Evolutionary conservation across 2,329 filamentous ascomycete species (phyloP), one percentile per base, ranked within the genome.

Genomic region (Arachnomyces sp.): DNA sequence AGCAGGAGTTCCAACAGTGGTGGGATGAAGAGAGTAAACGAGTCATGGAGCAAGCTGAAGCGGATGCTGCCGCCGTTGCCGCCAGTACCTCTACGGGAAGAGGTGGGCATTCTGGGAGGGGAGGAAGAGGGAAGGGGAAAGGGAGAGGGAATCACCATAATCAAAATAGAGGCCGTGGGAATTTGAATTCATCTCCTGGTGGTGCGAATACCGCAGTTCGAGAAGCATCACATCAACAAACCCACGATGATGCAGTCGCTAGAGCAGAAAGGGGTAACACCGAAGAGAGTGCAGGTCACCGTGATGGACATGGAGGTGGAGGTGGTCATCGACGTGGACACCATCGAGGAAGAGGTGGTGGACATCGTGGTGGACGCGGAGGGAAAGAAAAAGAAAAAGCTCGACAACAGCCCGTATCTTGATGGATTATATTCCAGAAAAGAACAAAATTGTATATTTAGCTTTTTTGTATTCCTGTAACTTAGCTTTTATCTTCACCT

Each of bases 1-100:
- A 98, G 63, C 92, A 98, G 57, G 87, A 87, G 38, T 98, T 98
- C 59, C 86, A 95, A 58, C 82, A 93, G 59, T 95, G 89, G 88
- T 95, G 88, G 88, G 86, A 93, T 50, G 80, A 84, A 46, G 89
- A 95, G 61, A 87, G 82, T 52, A 74, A 74, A 44, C 73, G 84
- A 18, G 77, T 83, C 29, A 81, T 82, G 48, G 77, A 82, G 49
- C 78, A 79, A 45, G 75, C 77, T 45, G 70, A 71, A 35, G 51
- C 52, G 32, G 49, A 43, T 16, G 42, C 38, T 7, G 40, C 46
- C 17, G 25, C 40, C 3, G 45, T 44, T 36, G 55, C 60, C 16
- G 56, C 55, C 28, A 63, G 61, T 43, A 63, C 65, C 33, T 67
- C 73, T 3, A 47, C 53, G 31, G 55, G 58, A 2, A 59, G 50